These are phyloP conservation scores for sweet orange (Citrus sinensis) DNA, from an alignment of 345 rosid species.

Conservation along the genomic window DVS_A1.0 CM039162.1:29966001-29966500, in stretches of 20 bases:
- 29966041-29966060: slow-evolving; percentile 15
- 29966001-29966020: slow-evolving; percentile 50
- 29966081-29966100: slow-evolving; percentile 33
- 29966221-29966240: slow-evolving; percentile 57
- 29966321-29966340: slow-evolving; percentile 36
- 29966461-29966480: slow-evolving; percentile 46
- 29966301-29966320: slow-evolving; percentile 47
- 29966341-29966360: slow-evolving; percentile 36
- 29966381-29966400: slow-evolving; percentile 56
- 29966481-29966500: slow-evolving; percentile 53
- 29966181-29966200: slow-evolving; percentile 4
- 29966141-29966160: slow-evolving; percentile 8
- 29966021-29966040: slow-evolving; percentile 77
- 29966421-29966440: slow-evolving; percentile 44
- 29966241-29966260: slow-evolving; percentile 39
- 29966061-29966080: slow-evolving; percentile 22
- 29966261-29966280: slow-evolving; percentile 42
- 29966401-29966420: slow-evolving; percentile 22
- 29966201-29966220: slow-evolving; percentile 50
- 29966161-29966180: not conserved
- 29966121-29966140: slow-evolving; percentile 23
- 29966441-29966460: slow-evolving; percentile 44
- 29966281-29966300: slow-evolving; percentile 70
- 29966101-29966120: slow-evolving; percentile 67
- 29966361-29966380: slow-evolving; percentile 39